Base-by-base conservation (phyloP, 31 red algal species). In the Asparagopsis taxiformis region DNA sequence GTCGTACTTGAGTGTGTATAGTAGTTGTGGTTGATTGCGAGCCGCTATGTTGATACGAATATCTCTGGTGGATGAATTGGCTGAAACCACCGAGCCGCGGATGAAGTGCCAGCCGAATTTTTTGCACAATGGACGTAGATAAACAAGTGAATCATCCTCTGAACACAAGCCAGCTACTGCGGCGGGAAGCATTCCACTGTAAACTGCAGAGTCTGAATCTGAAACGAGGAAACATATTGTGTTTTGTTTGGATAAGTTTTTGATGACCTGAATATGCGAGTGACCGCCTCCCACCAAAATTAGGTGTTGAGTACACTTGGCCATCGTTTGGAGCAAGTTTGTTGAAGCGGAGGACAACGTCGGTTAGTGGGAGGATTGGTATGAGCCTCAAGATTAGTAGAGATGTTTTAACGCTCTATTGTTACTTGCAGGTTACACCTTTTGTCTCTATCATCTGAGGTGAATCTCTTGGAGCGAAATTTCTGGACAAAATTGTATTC, bases 241-340 rank as follows among this genome's bases (percentile, higher is more conserved):
- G n/a, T 17, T 28, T 48, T 52, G 33, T 3, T 11, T 34, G 49
- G 49, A 17, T 17, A 59, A 20, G 67, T 46, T 54, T 26, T 23
- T 26, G 13, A 97, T 36, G 7, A 93, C 76, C 65, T 93, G 81
- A 31, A 88, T 59, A 58, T 97, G 94, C 33, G 89, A 71, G 52
- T 97, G 94, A n/a, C 94, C 94, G 21, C 89, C 84, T 26, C 94
- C 94, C 9, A 93, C 82, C 11, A 97, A 81, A 22, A 92, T 70
- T 19, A 91, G 55, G 36, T n/a, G n/a, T n/a, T n/a, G n/a, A n/a
- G n/a, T n/a, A n/a, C n/a, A n/a, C n/a, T n/a, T n/a, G n/a, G n/a
- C n/a, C n/a, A n/a, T n/a, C n/a, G n/a, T n/a, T n/a, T n/a, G n/a
- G n/a, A n/a, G n/a, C n/a, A n/a, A n/a, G n/a, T n/a, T n/a, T n/a